phyloP scores from a whole-genome alignment of 164 flowering plant genomes.

The Cinnamomum chago region DNA sequence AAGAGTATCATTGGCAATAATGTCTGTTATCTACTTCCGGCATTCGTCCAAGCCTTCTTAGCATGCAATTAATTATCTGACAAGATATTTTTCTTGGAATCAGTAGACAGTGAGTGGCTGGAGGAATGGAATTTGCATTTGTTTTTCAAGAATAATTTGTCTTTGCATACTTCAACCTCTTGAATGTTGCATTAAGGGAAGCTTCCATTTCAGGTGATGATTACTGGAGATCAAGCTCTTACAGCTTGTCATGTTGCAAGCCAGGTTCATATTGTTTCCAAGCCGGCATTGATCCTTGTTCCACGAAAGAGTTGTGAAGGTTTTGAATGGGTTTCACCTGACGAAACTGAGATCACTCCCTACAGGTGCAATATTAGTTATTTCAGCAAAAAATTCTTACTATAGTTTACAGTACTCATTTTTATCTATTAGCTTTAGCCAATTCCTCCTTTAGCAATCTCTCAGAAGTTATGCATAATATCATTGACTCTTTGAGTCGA shows the following conservation, averaged over 20 bases:
- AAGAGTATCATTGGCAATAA: too few relatives aligned
- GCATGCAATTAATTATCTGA: neutral
- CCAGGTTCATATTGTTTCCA: conserved; percentile 89
- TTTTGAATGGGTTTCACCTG: conserved; percentile 85
- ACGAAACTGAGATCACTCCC: conserved; percentile 49
- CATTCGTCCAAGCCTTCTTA: too few relatives aligned
- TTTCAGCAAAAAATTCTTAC: neutral
- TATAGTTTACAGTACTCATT: neutral
- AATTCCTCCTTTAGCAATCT: neutral
- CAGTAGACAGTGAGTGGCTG: neutral
- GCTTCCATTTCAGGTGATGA: conserved; percentile 64
- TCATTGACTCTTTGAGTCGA: neutral
- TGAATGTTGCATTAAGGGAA: conserved; percentile 4
- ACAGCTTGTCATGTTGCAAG: conserved; percentile 98
- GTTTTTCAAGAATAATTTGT: neutral
- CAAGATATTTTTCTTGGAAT: neutral
- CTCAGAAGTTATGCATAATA: neutral
- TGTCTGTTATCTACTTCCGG: too few relatives aligned
- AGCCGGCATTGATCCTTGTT: conserved; percentile 66
- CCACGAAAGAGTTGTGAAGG: conserved; percentile 34
- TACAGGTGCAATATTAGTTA: conserved; percentile 40
- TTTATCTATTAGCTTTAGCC: neutral
- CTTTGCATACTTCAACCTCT: neutral
- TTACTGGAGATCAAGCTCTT: conserved; percentile 97
- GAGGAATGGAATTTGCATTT: neutral